These are phyloP conservation scores for Schizochytrium sp. DNA, from an alignment of 108 stramenopile genomes.

Conservation along the genomic window DNA sequence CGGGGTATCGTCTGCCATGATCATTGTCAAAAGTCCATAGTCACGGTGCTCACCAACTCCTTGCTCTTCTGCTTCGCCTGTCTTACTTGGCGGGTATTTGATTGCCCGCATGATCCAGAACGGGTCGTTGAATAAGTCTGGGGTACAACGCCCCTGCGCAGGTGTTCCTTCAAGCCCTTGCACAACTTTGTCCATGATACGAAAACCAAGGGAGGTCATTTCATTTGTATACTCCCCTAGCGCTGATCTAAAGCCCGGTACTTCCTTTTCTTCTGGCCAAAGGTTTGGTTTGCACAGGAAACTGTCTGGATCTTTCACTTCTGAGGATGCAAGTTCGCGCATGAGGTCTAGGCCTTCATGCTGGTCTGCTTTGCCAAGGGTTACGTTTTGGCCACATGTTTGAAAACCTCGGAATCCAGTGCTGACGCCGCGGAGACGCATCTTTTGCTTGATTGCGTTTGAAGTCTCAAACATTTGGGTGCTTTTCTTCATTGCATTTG, in stretches of 20 bases:
- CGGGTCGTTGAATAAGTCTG: neutral
- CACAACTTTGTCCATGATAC: constrained; percentile 1
- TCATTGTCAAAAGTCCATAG: constrained; percentile 50
- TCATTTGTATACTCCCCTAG: neutral
- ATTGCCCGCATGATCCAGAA: constrained; percentile 38
- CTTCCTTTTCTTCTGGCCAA: constrained; percentile 33
- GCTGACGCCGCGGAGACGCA: neutral
- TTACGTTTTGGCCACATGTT: neutral
- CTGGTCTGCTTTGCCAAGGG: constrained; percentile 29
- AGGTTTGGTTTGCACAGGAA: neutral
- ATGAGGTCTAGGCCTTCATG: constrained; percentile 47
- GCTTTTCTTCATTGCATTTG: neutral
- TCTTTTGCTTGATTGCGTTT: neutral
- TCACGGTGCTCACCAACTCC: constrained; percentile 31
- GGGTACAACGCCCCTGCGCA: neutral
- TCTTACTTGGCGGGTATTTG: neutral
- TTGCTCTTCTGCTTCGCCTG: constrained; percentile 5
- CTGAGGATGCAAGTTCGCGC: neutral
- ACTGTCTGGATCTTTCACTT: neutral
- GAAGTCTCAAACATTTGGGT: neutral
- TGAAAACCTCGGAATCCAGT: constrained; percentile 38
- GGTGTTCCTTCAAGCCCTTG: neutral
- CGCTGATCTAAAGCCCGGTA: neutral
- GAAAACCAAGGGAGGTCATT: neutral
- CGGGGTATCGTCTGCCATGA: constrained; percentile 23